These are phyloP conservation scores for Aquilaria yunnanensis DNA, from an alignment of 345 rosid species.

Conservation along the genomic window DNA sequence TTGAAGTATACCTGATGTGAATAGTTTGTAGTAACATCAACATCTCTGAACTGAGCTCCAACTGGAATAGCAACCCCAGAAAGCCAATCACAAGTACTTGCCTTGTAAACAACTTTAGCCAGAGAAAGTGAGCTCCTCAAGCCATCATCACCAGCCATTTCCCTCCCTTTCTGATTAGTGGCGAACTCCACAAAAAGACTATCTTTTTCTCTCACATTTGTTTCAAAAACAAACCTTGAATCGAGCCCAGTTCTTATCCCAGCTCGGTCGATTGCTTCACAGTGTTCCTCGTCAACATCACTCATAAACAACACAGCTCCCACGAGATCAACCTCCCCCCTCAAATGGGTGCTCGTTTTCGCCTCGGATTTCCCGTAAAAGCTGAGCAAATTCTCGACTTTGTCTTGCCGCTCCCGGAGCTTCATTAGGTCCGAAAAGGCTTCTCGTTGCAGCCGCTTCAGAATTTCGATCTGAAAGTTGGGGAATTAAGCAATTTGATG, in stretches of 20 bases:
- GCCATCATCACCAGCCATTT: constrained; percentile 17
- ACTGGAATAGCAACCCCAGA: constrained; percentile 63
- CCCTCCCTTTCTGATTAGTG: constrained; percentile 36
- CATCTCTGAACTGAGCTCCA: constrained; percentile 75
- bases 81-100: constrained; percentile 58
- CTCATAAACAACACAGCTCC: constrained; percentile 60
- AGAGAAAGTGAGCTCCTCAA: constrained; percentile 49
- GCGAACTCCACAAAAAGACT: constrained; percentile 57
- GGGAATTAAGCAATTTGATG: background rate
- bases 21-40: constrained; percentile 31
- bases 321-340: constrained; percentile 63
- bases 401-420: constrained; percentile 85
- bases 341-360: constrained; percentile 55
- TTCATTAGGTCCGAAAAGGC: constrained; percentile 82
- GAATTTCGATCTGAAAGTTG: constrained; percentile 68
- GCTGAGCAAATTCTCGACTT: constrained; percentile 60
- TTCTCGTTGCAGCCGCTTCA: constrained; percentile 91
- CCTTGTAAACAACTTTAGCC: constrained; percentile 57
- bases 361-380: constrained; percentile 42
- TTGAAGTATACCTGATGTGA: constrained; percentile 42
- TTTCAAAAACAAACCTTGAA: constrained; percentile 64
- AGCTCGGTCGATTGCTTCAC: constrained; percentile 39
- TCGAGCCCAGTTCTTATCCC: constrained; percentile 58
- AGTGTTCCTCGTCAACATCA: constrained; percentile 33
- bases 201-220: constrained; percentile 47